Evolutionary conservation across 768 basidiomycete species (phyloP).

Genomic region (Royoungia palumana): DNA sequence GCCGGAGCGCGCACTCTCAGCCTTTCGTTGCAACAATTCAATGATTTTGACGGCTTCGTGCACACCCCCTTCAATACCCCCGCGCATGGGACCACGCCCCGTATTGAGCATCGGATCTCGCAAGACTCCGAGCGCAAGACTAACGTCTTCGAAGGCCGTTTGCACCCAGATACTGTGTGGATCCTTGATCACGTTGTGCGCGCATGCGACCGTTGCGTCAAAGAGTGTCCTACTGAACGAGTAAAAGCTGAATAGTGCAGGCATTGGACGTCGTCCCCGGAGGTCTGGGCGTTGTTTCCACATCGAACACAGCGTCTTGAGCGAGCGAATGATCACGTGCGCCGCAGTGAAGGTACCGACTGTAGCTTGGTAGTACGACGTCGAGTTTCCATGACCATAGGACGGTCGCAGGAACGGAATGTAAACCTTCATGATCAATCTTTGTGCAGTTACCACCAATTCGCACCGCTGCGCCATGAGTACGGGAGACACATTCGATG

Average conservation of each 20-base stretch:
- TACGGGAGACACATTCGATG: constrained; percentile 28
- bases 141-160: constrained; percentile 46
- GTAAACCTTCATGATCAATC: constrained; percentile 61
- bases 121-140: constrained; percentile 43
- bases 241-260: constrained; percentile 54
- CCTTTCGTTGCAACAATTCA: constrained; percentile 39
- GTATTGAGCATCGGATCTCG: constrained; percentile 34
- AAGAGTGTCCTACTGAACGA: constrained; percentile 60
- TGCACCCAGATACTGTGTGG: constrained; percentile 45
- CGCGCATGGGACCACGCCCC: constrained; percentile 30
- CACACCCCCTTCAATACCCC: constrained; percentile 32
- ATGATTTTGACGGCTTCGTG: constrained; percentile 40
- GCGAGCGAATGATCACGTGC: constrained; percentile 57
- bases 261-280: constrained; percentile 33
- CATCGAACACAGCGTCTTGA: constrained; percentile 39
- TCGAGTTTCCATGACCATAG: constrained; percentile 21
- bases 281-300: constrained; percentile 37
- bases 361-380: constrained; percentile 48
- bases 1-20: constrained; percentile 31
- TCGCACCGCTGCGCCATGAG: constrained; percentile 56
- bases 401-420: constrained; percentile 58
- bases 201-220: constrained; percentile 64
- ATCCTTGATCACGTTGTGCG: constrained; percentile 56
- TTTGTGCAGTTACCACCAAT: constrained; percentile 56
- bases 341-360: constrained; percentile 63